Evolutionary conservation across 495 filamentous ascomycete genomes (phyloP), one percentile per base, ranked within the genome.

Genomic region (Hypoxylon trugodes): DNA sequence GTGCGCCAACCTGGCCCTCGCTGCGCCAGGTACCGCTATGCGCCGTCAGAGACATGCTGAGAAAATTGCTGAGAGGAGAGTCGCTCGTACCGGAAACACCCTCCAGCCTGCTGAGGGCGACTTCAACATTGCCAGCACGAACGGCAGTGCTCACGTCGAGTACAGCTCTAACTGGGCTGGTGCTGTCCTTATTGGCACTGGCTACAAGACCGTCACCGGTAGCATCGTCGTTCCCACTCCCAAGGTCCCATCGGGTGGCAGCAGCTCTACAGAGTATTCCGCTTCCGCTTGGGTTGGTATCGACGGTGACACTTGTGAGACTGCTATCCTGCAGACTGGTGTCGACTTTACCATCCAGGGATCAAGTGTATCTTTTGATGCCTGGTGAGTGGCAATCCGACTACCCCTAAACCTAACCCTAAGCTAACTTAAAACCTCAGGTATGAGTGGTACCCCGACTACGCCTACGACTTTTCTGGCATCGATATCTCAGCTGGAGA

Each of bases 331-430:
- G 35, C 84, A 88, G 66, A 83, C 86, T 0, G 87, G 87, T 7
- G 72, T 87, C 10, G 85, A 88, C 60, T 83, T 84, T 61, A 83
- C 81, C 41, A 71, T 82, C 19, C 47, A 59, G 30, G 72, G 69
- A 13, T 64, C 61, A 0, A 41, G 72, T 2, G 73, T 74, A 0
- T 59, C 61, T 15, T 87, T 78, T 57, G 79, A 83, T 38, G 79
- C 84, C 15, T 89, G 87, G 86, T 88, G 86, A 89, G 66, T 89
- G 85, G 86, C 87, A 79, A 65, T 85, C 86, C 0, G 76, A 82
- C 45, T 68, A 61, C 5, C 5, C 18, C 37, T 19, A 9, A 21
- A 21, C 33, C 13, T 36, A 15, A n/a, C 33, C 10, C 1, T 18
- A 3, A 22, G 4, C 9, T 1, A 8, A 28, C 21, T n/a, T 16